Conservation (phyloP, 1,139 yeast species). For the Pneumocystis canis region DNA sequence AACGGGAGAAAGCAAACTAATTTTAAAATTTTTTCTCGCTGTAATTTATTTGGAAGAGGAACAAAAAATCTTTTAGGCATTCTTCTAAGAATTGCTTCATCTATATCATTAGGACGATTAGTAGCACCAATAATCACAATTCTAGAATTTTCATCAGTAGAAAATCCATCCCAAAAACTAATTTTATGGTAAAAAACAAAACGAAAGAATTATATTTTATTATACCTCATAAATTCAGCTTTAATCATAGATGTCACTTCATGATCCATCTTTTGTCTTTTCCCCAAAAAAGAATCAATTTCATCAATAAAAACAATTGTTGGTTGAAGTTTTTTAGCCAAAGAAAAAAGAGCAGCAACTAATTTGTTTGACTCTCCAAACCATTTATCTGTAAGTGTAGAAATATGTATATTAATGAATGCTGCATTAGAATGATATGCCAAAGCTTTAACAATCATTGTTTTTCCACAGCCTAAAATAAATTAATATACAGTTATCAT, state of each 20-base stretch:
- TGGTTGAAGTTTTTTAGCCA: conserved; percentile 83
- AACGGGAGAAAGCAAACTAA: conserved; percentile 30
- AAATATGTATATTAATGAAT: conserved; percentile 82
- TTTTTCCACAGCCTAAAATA: conserved; percentile 75
- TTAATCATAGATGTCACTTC: conserved; percentile 91
- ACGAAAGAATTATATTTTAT: background rate
- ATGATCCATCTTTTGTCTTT: conserved; percentile 61
- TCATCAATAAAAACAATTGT: conserved; percentile 93
- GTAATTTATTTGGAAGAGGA: conserved; percentile 52
- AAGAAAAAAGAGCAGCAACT: conserved; percentile 81
- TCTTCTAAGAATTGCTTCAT: conserved; percentile 79
- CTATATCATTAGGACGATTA: conserved; percentile 81
- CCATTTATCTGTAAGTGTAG: conserved; percentile 95
- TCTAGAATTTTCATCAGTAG: conserved; percentile 40
- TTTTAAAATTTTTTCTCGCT: conserved; percentile 53
- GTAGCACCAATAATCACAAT: conserved; percentile 90
- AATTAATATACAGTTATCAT: background rate
- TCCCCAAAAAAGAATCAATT: conserved; percentile 85
- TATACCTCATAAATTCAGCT: conserved; percentile 69
- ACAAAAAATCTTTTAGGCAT: conserved; percentile 85
- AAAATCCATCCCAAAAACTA: conserved; percentile 82
- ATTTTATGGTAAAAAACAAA: conserved; percentile 18
- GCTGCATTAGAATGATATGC: conserved; percentile 89
- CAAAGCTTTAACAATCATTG: conserved; percentile 91
- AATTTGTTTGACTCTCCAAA: conserved; percentile 92